A percentile compares a stretch with the other conserved stretches of the same genome.
These are phyloP conservation scores for Gastrodia elata DNA, from an alignment of 106 monocot genomes.

Conservation along the genomic window DNA sequence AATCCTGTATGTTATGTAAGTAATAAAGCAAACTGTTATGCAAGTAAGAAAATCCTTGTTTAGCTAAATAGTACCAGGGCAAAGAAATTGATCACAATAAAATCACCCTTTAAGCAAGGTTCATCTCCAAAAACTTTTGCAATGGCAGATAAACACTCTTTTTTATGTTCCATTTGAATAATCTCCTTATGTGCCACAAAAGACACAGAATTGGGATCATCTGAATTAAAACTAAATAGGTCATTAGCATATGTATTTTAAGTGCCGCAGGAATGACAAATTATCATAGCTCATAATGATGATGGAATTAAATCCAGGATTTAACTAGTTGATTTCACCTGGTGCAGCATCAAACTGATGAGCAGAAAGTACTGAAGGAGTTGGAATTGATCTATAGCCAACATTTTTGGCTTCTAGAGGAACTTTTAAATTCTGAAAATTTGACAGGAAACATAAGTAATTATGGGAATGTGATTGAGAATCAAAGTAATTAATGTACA, in stretches of 20 bases:
- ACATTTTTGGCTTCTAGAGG: constrained; percentile 44
- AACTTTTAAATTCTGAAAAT: constrained; percentile 30
- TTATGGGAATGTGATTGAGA: background rate
- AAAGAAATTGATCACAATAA: constrained; percentile 89
- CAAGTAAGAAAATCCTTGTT: too few relatives aligned
- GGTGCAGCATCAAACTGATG: constrained; percentile 7
- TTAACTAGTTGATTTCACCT: constrained; percentile 17
- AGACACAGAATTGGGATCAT: constrained; percentile 17
- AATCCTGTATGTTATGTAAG: too few relatives aligned
- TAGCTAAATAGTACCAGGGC: constrained; percentile 46
- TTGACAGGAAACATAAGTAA: constrained; percentile 7
- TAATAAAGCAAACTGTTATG: too few relatives aligned
- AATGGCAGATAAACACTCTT: constrained; percentile 51
- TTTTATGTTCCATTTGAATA: constrained; percentile 50
- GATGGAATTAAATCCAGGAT: background rate
- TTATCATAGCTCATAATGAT: background rate
- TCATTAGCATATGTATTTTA: background rate
- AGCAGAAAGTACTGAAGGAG: constrained; percentile 45
- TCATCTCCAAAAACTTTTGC: constrained; percentile 57
- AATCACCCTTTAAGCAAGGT: constrained; percentile 38
- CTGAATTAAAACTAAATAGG: constrained; percentile 6
- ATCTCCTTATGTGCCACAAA: constrained; percentile 40
- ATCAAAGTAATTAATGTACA: background rate
- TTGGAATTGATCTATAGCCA: constrained; percentile 34
- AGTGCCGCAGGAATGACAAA: background rate